phyloP scores from a whole-genome alignment of 352 stramenopile species.

The Globisporangium parvum region DNA sequence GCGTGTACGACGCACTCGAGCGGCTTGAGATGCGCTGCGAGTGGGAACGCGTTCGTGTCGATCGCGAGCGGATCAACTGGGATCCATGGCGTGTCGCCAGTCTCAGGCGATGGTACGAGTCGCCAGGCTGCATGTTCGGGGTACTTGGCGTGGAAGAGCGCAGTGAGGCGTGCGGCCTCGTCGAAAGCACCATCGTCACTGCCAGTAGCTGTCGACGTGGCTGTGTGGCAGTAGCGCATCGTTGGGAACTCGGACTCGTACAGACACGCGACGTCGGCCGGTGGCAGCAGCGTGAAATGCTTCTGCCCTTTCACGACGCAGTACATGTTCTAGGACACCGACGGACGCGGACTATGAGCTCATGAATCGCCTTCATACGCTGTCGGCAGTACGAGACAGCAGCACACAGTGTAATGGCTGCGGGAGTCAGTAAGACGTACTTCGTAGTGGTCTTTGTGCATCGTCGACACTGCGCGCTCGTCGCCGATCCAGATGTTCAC shows the following conservation, averaged over 20 bases:
- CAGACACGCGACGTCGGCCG: slow-evolving; percentile 86
- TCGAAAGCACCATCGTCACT: slow-evolving; percentile 4
- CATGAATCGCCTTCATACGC: slow-evolving; percentile 1
- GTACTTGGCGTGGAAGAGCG: slow-evolving; percentile 48
- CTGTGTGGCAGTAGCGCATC: slow-evolving; percentile 46
- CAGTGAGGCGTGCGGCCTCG: slow-evolving; percentile 23
- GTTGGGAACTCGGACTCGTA: slow-evolving; percentile 76
- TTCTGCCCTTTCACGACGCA: slow-evolving; percentile 95
- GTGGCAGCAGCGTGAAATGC: slow-evolving; percentile 90
- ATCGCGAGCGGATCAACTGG: slow-evolving; percentile 71
- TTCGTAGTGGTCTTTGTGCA: slow-evolving; percentile 99
- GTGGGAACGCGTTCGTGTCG: slow-evolving; percentile 44
- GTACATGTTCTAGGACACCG: slow-evolving; percentile 90
- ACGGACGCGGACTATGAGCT: background rate
- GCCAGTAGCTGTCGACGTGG: background rate
- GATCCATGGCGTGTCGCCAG: slow-evolving; percentile 70
- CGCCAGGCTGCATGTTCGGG: slow-evolving; percentile 38
- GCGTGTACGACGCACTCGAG: slow-evolving; percentile 65
- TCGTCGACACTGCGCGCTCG: slow-evolving; percentile 90
- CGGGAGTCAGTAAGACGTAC: slow-evolving; percentile 17
- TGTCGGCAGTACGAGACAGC: background rate
- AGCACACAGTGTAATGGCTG: background rate
- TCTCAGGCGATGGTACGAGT: slow-evolving; percentile 40
- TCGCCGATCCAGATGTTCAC: slow-evolving; percentile 99
- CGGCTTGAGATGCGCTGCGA: slow-evolving; percentile 39